phyloP scores from a whole-genome alignment of 2,329 filamentous ascomycete species.

The Nigrospora osmanthi region DNA sequence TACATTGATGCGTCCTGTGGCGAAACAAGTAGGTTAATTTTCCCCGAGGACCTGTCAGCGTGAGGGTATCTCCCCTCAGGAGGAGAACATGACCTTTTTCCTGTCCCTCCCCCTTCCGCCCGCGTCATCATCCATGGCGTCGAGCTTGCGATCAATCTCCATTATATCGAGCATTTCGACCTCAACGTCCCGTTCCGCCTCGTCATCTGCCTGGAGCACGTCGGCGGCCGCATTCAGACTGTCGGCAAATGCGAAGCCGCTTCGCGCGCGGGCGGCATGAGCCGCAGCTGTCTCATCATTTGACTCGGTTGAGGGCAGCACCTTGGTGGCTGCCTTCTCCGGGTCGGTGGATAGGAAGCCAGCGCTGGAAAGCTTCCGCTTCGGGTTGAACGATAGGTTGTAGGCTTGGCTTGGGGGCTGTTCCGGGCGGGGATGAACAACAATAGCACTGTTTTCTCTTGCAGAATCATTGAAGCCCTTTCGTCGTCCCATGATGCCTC shows the following conservation, averaged over 20 bases:
- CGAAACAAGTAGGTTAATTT: not conserved
- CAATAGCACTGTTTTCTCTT: constrained; percentile 38
- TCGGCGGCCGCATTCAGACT: constrained; percentile 47
- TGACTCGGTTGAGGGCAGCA: constrained; percentile 15
- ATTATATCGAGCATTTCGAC: constrained; percentile 57
- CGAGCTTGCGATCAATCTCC: constrained; percentile 55
- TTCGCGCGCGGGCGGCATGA: constrained; percentile 12
- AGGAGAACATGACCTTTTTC: constrained; percentile 46
- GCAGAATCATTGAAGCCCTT: constrained; percentile 27
- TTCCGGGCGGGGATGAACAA: constrained; percentile 41
- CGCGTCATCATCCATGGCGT: constrained; percentile 36
- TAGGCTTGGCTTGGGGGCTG: constrained; percentile 33
- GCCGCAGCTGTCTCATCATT: constrained; percentile 16
- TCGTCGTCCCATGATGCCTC: constrained; percentile 24
- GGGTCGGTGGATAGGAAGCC: constrained; percentile 2
- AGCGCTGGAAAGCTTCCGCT: constrained; percentile 13
- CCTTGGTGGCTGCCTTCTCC: constrained; percentile 13
- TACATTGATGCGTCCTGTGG: too few relatives aligned
- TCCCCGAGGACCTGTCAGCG: not conserved
- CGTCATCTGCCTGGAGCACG: constrained; percentile 32
- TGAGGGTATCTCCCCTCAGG: constrained; percentile 17
- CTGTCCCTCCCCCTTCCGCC: constrained; percentile 35
- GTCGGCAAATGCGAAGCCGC: constrained; percentile 42
- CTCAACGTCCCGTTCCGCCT: constrained; percentile 43
- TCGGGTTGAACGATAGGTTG: constrained; percentile 34